Base-by-base conservation (phyloP, 2,329 filamentous ascomycete species). In the Aspergillus versicolor region DNA sequence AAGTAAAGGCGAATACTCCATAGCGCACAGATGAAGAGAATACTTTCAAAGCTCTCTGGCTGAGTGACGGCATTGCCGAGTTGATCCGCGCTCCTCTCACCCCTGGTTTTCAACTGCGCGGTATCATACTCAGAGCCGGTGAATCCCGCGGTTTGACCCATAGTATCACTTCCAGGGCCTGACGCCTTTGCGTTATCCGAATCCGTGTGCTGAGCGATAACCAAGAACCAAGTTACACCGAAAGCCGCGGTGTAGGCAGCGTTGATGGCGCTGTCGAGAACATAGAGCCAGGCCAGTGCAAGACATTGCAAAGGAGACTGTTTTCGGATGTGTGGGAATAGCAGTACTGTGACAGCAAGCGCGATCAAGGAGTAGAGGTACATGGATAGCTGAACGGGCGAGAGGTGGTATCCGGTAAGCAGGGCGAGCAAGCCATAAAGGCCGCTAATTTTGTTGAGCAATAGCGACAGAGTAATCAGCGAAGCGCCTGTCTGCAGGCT, bases 361-460 rank as follows among this genome's bases (percentile, higher is more conserved):
- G 89, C 83, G 61, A 84, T 66, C 60, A 94, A 82, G 24, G 90
- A 94, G 81, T 96, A 96, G 48, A 96, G 82, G 81, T 96, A 97
- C 82, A 95, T 94, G 57, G 89, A 90, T 56, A 96, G 83, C 75
- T 97, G 93, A 22, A 94, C 83, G 30, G 87, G 82, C 53, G 91
- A 92, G 61, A 96, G 85, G 65, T 88, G 81, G 75, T 90, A 92
- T 71, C 93, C 93, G 22, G 92, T 96, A 63, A 96, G 81, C 65
- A 96, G 84, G 58, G 92, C 92, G 65, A 97, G 87, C 43, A 97
- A 82, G 63, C 92, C 92, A 75, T 96, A 97, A 65, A 96, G 81
- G 57, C 92, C 92, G 49, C 91, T 93, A 64, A 92, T 85, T 76
- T 96, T 96, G 82, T 97, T 97, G 78, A 97, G 88, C 54, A 95